Evolutionary conservation across 148 eudicot genomes (phyloP), one percentile per base, ranked within the genome.

Genomic region (Persicaria tinctoria): DNA sequence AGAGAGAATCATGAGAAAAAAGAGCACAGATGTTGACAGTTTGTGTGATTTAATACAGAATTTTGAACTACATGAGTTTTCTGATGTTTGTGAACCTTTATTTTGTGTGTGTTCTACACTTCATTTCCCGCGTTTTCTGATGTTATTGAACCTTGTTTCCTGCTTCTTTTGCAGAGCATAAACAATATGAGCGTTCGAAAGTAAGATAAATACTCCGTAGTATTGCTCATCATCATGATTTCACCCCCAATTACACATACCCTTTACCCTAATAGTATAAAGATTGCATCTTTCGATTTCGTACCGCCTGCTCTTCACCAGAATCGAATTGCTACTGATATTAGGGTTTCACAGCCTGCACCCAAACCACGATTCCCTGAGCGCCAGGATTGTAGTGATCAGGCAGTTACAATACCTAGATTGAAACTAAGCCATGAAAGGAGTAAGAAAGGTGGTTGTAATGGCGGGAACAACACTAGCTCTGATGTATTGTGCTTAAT

Each of bases 401-500:
- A 66, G 17, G 70, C 46, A 66, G 44, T 41, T 41, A 20, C 45
- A 23, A 73, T 51, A 16, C n/a, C 54, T 51, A 74, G 6, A 59
- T 70, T 71, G 51, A 5, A 41, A 18, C 13, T 74, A 56, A n/a
- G 10, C 48, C 51, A 1, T 8, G 69, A 70, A 3, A 68, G 20
- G 17, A 72, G 45, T 50, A 41, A n/a, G 16, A 7, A 57, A 13
- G 1, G 46, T 44, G n/a, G 20, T 62, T 27, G 48, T 57, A 23
- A 76, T 20, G 76, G 51, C 13, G 62, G 56, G 20, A 51, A 62
- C 53, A 53, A 73, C 69, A 69, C 83, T 4, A 73, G 73, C 13
- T 80, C 84, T 16, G 97, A 92, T 81, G 74, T 88, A 44, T 78
- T 92, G 50, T 81, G 85, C 48, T 83, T 92, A 55, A 80, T 92